Percentiles rank a stretch among this genome's conserved stretches.
phyloP scores from a whole-genome alignment of 345 rosid genomes.

The Geranium brycei region DNA sequence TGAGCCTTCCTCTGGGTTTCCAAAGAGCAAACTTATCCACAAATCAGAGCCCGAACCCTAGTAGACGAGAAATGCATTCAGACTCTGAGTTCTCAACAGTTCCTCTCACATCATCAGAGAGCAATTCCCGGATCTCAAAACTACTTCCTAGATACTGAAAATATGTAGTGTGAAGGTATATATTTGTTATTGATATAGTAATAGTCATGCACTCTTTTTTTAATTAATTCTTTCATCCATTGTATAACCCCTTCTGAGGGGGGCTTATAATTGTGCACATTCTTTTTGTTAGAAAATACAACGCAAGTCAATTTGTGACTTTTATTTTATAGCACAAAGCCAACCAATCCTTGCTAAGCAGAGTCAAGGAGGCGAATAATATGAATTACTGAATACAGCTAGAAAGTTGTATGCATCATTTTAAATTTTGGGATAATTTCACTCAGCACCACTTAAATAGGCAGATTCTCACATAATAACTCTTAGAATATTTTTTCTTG shows the following conservation, averaged over 20 bases:
- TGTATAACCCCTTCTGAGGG: not conserved
- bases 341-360: not conserved
- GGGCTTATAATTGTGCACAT: not conserved
- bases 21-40: too few species aligned
- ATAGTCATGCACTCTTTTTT: conserved; percentile 5
- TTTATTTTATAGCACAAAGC: not conserved
- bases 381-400: too few species aligned
- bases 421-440: too few species aligned
- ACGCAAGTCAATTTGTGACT: not conserved
- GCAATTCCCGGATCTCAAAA: conserved; percentile 36
- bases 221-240: conserved; percentile 7
- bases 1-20: too few species aligned
- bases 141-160: conserved; percentile 26
- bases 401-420: too few species aligned
- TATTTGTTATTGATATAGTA: conserved; percentile 5
- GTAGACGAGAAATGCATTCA: conserved; percentile 18
- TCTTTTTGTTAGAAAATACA: not conserved
- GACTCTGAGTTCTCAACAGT: conserved; percentile 80
- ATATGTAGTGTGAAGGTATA: not conserved
- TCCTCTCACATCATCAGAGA: conserved; percentile 54
- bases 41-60: too few species aligned
- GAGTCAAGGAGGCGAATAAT: not conserved
- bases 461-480: too few species aligned
- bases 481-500: too few species aligned
- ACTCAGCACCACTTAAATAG: too few species aligned